phyloP scores from a whole-genome alignment of 2,329 filamentous ascomycete species.

The Aaosphaeria arxii region DNA sequence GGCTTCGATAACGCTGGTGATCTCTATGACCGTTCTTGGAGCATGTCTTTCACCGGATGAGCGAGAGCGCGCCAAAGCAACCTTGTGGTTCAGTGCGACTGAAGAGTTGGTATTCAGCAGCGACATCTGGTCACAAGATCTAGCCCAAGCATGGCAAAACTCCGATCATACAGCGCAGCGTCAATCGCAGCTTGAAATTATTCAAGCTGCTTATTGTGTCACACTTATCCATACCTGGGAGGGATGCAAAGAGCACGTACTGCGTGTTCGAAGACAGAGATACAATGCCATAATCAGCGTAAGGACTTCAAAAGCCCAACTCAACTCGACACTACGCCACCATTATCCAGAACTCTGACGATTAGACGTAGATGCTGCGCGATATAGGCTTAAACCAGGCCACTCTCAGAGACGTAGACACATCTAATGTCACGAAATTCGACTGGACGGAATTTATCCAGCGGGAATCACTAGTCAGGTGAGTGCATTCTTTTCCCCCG shows the following conservation, averaged over 20 bases:
- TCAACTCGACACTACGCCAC: too few relatives aligned
- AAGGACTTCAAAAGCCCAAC: neutral
- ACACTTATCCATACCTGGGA: neutral
- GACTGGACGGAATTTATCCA: neutral
- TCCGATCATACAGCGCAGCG: neutral
- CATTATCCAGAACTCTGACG: too few relatives aligned
- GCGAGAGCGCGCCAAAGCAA: neutral
- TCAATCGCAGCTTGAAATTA: neutral
- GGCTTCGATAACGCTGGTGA: neutral
- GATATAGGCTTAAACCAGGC: neutral
- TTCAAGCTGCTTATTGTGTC: neutral
- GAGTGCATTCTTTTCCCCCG: too few relatives aligned
- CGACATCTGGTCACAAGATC: neutral
- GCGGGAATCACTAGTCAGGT: neutral
- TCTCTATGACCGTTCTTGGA: conserved; percentile 1
- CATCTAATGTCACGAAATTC: neutral
- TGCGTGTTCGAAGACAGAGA: neutral
- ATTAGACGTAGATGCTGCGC: too few relatives aligned
- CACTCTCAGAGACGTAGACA: neutral
- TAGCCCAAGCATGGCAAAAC: neutral
- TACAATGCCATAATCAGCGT: neutral
- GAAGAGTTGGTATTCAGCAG: conserved; percentile 2
- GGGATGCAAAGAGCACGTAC: neutral
- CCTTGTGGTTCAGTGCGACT: conserved; percentile 1
- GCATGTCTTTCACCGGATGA: conserved; percentile 3